phyloP scores from a whole-genome alignment of 2,329 filamentous ascomycete species.

The Penicillium polonicum region DNA sequence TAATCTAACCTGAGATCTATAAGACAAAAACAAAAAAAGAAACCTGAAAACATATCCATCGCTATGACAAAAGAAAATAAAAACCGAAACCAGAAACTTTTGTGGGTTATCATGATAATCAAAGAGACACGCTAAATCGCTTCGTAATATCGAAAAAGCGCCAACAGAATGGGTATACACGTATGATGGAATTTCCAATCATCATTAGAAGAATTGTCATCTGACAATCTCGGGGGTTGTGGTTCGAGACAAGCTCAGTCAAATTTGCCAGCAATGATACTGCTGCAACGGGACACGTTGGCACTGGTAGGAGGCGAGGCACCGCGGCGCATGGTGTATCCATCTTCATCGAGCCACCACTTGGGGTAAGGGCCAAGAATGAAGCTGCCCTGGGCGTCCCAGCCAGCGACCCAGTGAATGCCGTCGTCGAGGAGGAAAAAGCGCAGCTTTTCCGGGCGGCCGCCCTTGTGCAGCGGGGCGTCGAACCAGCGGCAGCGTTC shows the following conservation, averaged over 20 bases:
- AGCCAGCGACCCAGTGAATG: constrained; percentile 51
- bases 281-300: constrained; percentile 38
- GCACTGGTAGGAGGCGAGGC: constrained; percentile 35
- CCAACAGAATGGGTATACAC: constrained; percentile 6
- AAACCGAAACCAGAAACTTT: constrained; percentile 14
- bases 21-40: neutral
- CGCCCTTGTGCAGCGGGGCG: constrained; percentile 40
- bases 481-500: constrained; percentile 46
- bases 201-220: neutral
- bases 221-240: neutral
- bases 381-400: constrained; percentile 51
- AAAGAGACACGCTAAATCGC: constrained; percentile 21
- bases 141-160: constrained; percentile 16
- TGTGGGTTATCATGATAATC: constrained; percentile 7
- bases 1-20: constrained; percentile 12
- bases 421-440: constrained; percentile 54
- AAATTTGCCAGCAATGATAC: constrained; percentile 32
- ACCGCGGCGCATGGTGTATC: constrained; percentile 35
- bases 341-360: constrained; percentile 48
- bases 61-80: neutral
- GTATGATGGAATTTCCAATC: constrained; percentile 8
- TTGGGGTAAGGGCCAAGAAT: constrained; percentile 52
- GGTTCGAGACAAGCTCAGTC: constrained; percentile 15
- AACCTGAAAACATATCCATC: neutral
- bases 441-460: constrained; percentile 40